These are phyloP conservation scores for Pugionium cornutum DNA, from an alignment of 345 rosid species.

Conservation along the genomic window DNA sequence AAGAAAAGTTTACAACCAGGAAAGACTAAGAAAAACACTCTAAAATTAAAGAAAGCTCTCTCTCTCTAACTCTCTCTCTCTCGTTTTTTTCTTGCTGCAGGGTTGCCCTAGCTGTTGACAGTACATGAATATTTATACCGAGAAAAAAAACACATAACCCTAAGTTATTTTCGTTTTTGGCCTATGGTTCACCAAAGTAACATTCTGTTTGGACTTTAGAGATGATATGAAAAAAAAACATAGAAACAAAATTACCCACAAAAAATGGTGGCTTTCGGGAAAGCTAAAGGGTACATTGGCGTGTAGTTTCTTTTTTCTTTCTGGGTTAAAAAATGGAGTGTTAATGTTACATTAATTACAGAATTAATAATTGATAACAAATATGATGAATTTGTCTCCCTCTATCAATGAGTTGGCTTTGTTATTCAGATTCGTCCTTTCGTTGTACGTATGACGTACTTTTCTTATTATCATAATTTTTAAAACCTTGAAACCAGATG, in stretches of 20 bases:
- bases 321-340: slow-evolving; percentile 9
- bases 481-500: slow-evolving; percentile 26
- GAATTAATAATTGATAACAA: slow-evolving; percentile 16
- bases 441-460: slow-evolving; percentile 39
- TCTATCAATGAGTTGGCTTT: slow-evolving; percentile 35
- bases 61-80: no score
- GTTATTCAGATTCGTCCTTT: slow-evolving; percentile 32
- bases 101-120: no score
- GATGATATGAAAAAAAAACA: neutral
- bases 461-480: slow-evolving; percentile 18
- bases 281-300: slow-evolving; percentile 23
- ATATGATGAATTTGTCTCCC: slow-evolving; percentile 20
- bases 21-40: no score
- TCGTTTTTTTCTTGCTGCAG: no score
- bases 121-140: no score
- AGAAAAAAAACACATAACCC: no score
- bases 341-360: neutral
- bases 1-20: no score
- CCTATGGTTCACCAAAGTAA: no score
- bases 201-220: no score
- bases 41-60: no score
- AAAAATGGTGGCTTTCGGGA: slow-evolving; percentile 16
- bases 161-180: no score
- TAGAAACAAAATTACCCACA: neutral
- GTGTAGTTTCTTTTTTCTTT: slow-evolving; percentile 5